Conservation (phyloP, 768 basidiomycete genomes). For the Boletus vermiculosoides region DNA sequence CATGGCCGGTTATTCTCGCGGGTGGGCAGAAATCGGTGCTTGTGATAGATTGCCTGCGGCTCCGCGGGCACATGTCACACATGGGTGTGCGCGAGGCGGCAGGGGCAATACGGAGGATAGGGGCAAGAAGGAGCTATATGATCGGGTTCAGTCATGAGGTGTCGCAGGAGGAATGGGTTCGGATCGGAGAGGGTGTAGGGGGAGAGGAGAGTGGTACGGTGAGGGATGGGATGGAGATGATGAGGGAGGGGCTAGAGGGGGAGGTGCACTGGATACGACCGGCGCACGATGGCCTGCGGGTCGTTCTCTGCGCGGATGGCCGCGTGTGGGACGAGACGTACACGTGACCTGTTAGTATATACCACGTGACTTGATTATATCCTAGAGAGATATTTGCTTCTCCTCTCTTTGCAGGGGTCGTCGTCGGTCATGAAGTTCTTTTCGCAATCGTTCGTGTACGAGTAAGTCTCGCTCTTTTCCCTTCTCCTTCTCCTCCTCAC, state of each 20-base stretch:
- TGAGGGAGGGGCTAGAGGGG: slow-evolving; percentile 48
- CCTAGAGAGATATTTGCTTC: not conserved
- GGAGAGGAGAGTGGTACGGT: slow-evolving; percentile 17
- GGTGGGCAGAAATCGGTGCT: slow-evolving; percentile 45
- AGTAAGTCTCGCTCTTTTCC: slow-evolving; percentile 36
- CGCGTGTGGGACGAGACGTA: slow-evolving; percentile 55
- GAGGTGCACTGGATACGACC: slow-evolving; percentile 61
- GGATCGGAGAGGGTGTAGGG: slow-evolving; percentile 54
- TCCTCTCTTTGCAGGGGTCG: slow-evolving; percentile 33
- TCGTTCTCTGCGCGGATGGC: slow-evolving; percentile 44
- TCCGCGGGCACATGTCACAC: slow-evolving; percentile 72
- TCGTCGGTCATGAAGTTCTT: slow-evolving; percentile 53
- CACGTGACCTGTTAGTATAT: slow-evolving; percentile 11
- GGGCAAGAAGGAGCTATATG: slow-evolving; percentile 64
- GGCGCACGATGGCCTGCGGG: slow-evolving; percentile 69
- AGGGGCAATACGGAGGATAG: slow-evolving; percentile 51
- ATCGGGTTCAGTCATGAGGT: slow-evolving; percentile 78
- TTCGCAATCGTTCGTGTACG: slow-evolving; percentile 55
- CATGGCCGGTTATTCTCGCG: slow-evolving; percentile 52
- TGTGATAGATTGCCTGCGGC: slow-evolving; percentile 75
- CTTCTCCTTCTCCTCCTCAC: not conserved
- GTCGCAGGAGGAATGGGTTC: slow-evolving; percentile 72
- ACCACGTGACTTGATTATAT: slow-evolving; percentile 12
- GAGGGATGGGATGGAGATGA: slow-evolving; percentile 44
- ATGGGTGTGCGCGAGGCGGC: slow-evolving; percentile 70